A percentile compares a stretch with the other conserved stretches of the same genome.
Conservation (phyloP, 768 basidiomycete species). For the Dioszegia hungarica region DNA sequence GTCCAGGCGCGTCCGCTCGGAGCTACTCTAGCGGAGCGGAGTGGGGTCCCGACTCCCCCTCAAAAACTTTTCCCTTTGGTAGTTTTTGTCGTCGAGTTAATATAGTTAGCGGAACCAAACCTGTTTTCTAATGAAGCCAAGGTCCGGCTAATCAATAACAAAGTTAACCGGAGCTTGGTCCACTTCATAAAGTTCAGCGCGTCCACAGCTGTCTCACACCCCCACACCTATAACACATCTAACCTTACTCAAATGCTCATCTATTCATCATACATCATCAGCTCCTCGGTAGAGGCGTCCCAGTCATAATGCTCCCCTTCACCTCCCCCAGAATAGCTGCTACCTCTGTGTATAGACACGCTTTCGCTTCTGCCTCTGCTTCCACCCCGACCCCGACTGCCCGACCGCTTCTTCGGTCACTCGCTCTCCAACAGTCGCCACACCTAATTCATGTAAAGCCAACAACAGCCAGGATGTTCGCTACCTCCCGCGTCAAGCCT, state of each 20-base stretch:
- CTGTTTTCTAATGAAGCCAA: no score
- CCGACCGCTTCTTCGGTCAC: no score
- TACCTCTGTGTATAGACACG: conserved; percentile 1
- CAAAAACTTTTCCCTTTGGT: no score
- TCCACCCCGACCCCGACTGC: not conserved
- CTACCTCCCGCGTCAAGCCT: conserved; percentile 25
- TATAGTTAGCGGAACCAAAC: no score
- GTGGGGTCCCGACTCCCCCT: no score
- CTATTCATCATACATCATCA: not conserved
- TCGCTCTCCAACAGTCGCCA: no score
- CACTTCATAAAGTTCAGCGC: not conserved
- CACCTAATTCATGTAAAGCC: no score
- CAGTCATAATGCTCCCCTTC: not conserved
- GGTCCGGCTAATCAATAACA: not conserved
- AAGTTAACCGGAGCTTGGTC: conserved; percentile 4
- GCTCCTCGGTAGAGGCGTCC: not conserved
- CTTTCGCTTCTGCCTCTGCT: not conserved
- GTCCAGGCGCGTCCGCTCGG: no score
- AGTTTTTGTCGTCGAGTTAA: no score
- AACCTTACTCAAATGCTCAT: not conserved
- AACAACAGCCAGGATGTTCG: conserved; percentile 39
- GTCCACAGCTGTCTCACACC: no score
- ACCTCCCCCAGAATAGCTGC: not conserved
- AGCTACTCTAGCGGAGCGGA: no score
- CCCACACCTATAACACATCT: no score